Evolutionary conservation across 2,329 filamentous ascomycete species (phyloP).

Genomic region (Fusarium abutilonis): DNA sequence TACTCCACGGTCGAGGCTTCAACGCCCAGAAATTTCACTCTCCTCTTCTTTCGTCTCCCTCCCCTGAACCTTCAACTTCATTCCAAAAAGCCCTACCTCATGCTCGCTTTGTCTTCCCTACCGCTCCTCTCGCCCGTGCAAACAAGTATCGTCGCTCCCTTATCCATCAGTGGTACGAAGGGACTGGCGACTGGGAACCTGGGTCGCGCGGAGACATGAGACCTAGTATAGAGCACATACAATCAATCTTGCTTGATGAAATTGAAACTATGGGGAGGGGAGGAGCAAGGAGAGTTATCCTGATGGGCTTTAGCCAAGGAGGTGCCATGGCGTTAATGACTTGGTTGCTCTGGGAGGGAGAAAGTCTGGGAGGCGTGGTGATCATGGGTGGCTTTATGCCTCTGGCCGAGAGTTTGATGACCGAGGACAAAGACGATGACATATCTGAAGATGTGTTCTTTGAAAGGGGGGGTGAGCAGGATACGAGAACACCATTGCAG

Average conservation of each 20-base stretch:
- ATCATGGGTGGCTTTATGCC: constrained; percentile 61
- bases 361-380: constrained; percentile 51
- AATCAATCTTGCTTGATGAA: constrained; percentile 52
- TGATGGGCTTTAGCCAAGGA: constrained; percentile 65
- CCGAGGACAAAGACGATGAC: neutral
- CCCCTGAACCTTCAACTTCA: constrained; percentile 13
- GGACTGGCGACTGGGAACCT: constrained; percentile 50
- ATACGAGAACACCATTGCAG: constrained; percentile 28
- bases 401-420: constrained; percentile 48
- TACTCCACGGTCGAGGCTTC: constrained; percentile 62
- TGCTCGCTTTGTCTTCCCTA: constrained; percentile 62
- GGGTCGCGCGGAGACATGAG: constrained; percentile 50
- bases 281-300: constrained; percentile 53
- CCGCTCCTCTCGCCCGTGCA: constrained; percentile 52
- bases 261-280: constrained; percentile 45
- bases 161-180: constrained; percentile 52
- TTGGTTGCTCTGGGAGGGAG: constrained; percentile 56
- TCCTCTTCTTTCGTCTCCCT: constrained; percentile 49
- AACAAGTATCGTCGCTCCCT: constrained; percentile 47
- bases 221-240: constrained; percentile 54
- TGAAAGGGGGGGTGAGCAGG: constrained; percentile 18
- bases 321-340: constrained; percentile 58
- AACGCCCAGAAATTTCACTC: constrained; percentile 53
- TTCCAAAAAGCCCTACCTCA: constrained; percentile 52
- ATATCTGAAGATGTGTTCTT: constrained; percentile 34